A percentile compares a stretch with the other conserved stretches of the same genome.
Conservation (phyloP, 208 protist genomes). For the Acanthamoeba pearcei region DNA sequence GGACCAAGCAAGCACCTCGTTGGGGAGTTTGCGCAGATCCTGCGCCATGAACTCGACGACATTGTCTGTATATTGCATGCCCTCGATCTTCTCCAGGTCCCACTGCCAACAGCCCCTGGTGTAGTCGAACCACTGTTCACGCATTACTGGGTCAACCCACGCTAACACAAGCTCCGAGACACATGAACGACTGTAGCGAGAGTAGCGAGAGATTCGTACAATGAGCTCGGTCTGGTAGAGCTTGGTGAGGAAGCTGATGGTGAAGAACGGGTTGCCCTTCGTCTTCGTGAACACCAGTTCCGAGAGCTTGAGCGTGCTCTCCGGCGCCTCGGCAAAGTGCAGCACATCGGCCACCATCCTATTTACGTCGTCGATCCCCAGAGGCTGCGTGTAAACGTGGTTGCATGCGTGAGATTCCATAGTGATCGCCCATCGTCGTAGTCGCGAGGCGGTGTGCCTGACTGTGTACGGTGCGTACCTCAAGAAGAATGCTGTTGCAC, state of each 20-base stretch:
- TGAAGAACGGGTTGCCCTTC: slow-evolving; percentile 72
- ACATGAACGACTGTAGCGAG: not conserved
- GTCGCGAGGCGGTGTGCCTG: not conserved
- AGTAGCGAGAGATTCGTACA: not conserved
- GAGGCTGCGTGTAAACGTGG: not conserved
- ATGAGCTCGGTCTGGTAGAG: slow-evolving; percentile 61
- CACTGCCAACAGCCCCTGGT: slow-evolving; percentile 31
- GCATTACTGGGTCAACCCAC: not conserved
- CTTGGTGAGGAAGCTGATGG: slow-evolving; percentile 74
- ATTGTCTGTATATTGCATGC: slow-evolving; percentile 68
- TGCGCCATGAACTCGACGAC: slow-evolving; percentile 74
- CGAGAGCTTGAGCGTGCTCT: slow-evolving; percentile 13
- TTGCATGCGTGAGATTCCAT: not conserved
- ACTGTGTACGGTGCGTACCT: not conserved
- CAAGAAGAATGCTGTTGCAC: slow-evolving; percentile 19
- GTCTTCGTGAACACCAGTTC: slow-evolving; percentile 58
- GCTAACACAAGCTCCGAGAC: not conserved
- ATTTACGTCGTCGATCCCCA: slow-evolving; percentile 16
- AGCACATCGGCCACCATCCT: slow-evolving; percentile 45
- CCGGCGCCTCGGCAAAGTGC: not conserved
- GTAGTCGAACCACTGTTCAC: slow-evolving; percentile 61
- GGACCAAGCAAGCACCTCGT: not conserved
- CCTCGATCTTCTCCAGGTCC: slow-evolving; percentile 64
- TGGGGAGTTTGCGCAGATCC: slow-evolving; percentile 54
- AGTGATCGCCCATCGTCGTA: not conserved